phyloP scores from a whole-genome alignment of 129 eudicot species.

The Oenanthe sinensis region DNA sequence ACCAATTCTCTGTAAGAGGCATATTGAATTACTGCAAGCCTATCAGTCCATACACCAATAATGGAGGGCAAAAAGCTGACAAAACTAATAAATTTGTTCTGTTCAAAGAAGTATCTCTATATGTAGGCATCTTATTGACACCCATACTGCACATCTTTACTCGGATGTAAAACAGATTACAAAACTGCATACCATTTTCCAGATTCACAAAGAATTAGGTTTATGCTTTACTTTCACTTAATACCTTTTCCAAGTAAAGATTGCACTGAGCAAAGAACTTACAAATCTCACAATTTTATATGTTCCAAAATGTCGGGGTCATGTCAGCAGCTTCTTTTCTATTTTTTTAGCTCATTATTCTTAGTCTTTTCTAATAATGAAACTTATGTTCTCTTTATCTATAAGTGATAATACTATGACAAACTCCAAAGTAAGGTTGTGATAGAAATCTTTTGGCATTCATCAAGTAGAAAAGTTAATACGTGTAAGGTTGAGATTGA shows the following conservation, averaged over 20 bases:
- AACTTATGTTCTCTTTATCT: neutral
- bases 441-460: neutral
- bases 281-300: neutral
- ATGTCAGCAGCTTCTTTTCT: neutral
- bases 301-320: neutral
- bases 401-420: too few species aligned
- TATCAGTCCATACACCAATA: neutral
- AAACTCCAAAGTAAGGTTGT: neutral
- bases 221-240: neutral
- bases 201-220: neutral
- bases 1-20: constrained; percentile 60
- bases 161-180: neutral
- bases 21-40: constrained; percentile 3
- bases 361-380: neutral
- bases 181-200: neutral
- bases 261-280: neutral
- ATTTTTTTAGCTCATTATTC: neutral
- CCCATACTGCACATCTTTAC: neutral
- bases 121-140: neutral
- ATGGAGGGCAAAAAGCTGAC: neutral
- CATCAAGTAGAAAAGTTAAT: neutral
- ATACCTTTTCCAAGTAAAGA: neutral
- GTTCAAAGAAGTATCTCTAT: neutral
- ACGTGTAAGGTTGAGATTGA: neutral
- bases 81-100: neutral